phyloP scores from a whole-genome alignment of 108 stramenopile genomes.

The Cyclotella cryptica region DNA sequence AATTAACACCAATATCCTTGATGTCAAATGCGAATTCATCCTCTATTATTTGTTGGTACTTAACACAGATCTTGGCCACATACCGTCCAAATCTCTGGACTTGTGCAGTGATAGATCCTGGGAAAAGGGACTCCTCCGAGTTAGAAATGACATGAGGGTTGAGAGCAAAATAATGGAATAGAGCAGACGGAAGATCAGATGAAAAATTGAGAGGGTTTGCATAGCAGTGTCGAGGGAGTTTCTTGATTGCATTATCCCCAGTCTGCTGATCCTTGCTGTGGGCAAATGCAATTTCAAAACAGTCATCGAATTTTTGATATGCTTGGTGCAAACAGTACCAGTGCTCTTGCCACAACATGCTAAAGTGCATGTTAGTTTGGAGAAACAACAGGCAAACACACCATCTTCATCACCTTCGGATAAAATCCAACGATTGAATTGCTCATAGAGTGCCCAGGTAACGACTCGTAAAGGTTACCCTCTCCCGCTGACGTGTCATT shows the following conservation, averaged over 20 bases:
- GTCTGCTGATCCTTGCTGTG: slow-evolving; percentile 16
- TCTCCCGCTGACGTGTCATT: slow-evolving; percentile 9
- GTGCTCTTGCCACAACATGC: slow-evolving; percentile 10
- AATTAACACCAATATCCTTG: slow-evolving; percentile 18
- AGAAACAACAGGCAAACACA: not conserved
- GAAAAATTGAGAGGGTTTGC: slow-evolving; percentile 5
- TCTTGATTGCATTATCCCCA: slow-evolving; percentile 3
- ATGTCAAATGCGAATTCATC: slow-evolving; percentile 3
- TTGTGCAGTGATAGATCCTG: not conserved
- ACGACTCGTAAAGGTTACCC: slow-evolving; percentile 13
- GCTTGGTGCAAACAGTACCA: not conserved
- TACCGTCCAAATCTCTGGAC: not conserved
- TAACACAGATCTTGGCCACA: not conserved
- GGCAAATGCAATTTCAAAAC: not conserved
- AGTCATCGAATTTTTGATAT: not conserved
- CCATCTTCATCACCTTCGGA: slow-evolving; percentile 10
- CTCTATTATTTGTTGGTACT: not conserved
- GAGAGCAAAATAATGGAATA: slow-evolving; percentile 1
- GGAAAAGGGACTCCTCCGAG: not conserved
- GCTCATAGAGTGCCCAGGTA: slow-evolving; percentile 11
- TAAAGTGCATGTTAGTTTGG: slow-evolving; percentile 10
- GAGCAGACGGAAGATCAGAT: not conserved
- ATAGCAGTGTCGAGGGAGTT: slow-evolving; percentile 12
- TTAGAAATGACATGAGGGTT: not conserved
- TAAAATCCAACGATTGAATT: slow-evolving; percentile 20